A percentile compares a stretch with the other conserved stretches of the same genome.
Conservation (phyloP, 2,329 filamentous ascomycete genomes). For the Penicillium glabrum region DNA sequence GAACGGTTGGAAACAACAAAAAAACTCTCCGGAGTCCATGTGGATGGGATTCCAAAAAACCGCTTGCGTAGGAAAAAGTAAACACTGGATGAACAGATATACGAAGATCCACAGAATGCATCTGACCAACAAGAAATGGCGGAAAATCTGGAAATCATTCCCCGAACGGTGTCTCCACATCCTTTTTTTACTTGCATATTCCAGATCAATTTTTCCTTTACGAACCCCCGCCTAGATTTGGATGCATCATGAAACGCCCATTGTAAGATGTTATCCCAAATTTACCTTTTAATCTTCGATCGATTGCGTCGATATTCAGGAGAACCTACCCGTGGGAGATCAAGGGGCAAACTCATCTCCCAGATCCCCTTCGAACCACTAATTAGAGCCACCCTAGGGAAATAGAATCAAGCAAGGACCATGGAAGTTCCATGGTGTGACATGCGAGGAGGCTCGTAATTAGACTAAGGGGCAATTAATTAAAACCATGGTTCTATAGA, state of each 20-base stretch:
- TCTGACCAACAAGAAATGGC: background rate
- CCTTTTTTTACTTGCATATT: conserved; percentile 13
- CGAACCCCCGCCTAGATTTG: conserved; percentile 7
- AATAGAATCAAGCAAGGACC: conserved; percentile 37
- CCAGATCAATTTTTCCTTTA: conserved; percentile 7
- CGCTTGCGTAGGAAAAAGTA: background rate
- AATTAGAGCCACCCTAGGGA: conserved; percentile 11
- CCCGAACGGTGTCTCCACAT: background rate
- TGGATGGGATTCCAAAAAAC: background rate
- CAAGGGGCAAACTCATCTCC: conserved; percentile 10
- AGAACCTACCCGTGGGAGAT: conserved; percentile 15
- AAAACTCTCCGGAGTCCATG: background rate
- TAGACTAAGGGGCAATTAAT: background rate
- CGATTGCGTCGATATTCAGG: conserved; percentile 21
- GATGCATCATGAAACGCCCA: conserved; percentile 19
- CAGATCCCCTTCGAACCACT: conserved; percentile 18
- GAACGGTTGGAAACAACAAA: conserved; percentile 4
- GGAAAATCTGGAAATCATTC: background rate
- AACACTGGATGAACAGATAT: background rate
- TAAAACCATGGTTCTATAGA: background rate
- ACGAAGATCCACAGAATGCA: background rate
- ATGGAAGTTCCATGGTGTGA: conserved; percentile 14
- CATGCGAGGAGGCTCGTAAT: conserved; percentile 25
- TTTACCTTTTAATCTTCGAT: conserved; percentile 1
- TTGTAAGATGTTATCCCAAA: conserved; percentile 2